Base-by-base conservation (phyloP, 2,329 filamentous ascomycete species). In the Paecilomyces sp. region DNA sequence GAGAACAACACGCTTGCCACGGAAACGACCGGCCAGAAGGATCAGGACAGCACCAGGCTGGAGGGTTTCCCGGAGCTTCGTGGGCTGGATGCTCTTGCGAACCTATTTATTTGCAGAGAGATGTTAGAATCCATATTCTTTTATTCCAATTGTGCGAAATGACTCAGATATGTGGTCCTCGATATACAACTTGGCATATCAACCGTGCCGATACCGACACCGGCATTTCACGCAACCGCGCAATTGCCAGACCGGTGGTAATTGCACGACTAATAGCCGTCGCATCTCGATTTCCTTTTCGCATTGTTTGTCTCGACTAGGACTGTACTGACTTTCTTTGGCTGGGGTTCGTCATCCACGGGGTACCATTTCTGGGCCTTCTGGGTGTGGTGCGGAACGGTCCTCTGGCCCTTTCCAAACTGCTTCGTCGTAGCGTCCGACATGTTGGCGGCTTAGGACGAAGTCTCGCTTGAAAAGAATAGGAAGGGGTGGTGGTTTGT, bases 281-380 rank as follows among this genome's bases (percentile, higher is more conserved):
- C 63, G 66, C 67, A 69, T 67, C 61, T 63, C 62, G 61, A 56
- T 63, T 62, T 67, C 65, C 59, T 64, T 60, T 59, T 57, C 62
- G 22, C 33, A 58, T 62, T 64, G 59, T 58, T 41, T 22, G 3
- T 50, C 25, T 24, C 33, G 57, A 3, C 34, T 55, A 62, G 36
- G 67, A 64, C 65, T 66, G 65, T 72, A 90, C 92, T 86, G 87
- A 99, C 94, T 90, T 95, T 93, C 88, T 92, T 96, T 76, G 87
- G 86, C 82, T 89, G 83, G 79, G 85, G 78, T 77, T 93, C 90
- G 82, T 97, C 93, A 81, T 95, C 90, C 78, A 91, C 90, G 80
- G 92, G 91, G 85, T 99, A 99, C 91, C 93, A 99, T 85, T 97
- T 97, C 86, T 90, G 88, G 76, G 93, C 93, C 90, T 95, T 96